phyloP scores from a whole-genome alignment of 768 basidiomycete species.

The Auricularia auricula-judae region DNA sequence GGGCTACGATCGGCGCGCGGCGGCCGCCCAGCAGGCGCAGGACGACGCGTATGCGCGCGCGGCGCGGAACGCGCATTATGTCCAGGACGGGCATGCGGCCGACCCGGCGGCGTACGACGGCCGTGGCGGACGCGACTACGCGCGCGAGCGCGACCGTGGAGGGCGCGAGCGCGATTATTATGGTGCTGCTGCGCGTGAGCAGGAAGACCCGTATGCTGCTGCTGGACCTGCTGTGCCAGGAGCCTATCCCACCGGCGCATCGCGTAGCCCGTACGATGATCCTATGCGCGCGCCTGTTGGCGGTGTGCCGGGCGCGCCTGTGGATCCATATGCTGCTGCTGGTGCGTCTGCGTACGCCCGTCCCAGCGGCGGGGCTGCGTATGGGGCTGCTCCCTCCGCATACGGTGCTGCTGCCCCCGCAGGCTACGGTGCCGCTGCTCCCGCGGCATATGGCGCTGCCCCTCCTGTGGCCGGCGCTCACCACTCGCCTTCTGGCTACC shows the following conservation, averaged over 20 bases:
- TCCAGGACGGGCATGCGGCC: neutral
- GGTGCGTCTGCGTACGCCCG: neutral
- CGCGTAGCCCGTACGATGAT: too few relatives aligned
- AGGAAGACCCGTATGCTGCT: neutral
- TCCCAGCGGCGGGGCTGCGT: too few relatives aligned
- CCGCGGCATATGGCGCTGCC: neutral
- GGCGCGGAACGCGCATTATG: neutral
- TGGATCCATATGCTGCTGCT: neutral
- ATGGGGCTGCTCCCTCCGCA: too few relatives aligned
- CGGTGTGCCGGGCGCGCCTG: neutral
- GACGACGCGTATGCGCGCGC: neutral
- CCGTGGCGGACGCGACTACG: neutral
- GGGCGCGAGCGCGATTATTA: neutral
- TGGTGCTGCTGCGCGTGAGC: neutral
- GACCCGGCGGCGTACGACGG: neutral
- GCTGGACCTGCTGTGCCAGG: neutral
- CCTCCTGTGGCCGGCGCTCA: neutral
- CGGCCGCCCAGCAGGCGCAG: neutral
- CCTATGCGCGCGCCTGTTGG: neutral
- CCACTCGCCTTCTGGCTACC: neutral
- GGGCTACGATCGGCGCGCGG: neutral
- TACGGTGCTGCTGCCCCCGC: neutral
- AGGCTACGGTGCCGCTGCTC: neutral
- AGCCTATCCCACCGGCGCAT: neutral
- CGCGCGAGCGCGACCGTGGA: neutral